Evolutionary conservation across 106 monocot genomes (phyloP).

Genomic region (Gastrodia elata): DNA sequence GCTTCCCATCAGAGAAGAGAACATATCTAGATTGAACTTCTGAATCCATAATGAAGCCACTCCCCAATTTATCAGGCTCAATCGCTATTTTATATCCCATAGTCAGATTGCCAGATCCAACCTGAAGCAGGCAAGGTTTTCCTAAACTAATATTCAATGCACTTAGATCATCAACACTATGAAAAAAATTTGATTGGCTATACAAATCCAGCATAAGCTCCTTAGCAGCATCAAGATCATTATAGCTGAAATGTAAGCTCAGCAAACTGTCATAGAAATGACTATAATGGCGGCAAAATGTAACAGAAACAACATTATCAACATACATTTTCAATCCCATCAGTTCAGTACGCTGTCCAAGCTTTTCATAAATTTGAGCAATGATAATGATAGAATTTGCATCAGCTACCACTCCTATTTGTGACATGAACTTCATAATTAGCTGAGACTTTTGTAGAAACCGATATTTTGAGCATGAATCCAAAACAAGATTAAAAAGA

Average conservation of each 20-base stretch:
- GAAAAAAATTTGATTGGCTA: slow-evolving; percentile 15
- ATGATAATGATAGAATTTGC: slow-evolving; percentile 48
- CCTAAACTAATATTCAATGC: slow-evolving; percentile 11
- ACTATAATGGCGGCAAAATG: slow-evolving; percentile 28
- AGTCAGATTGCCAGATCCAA: slow-evolving; percentile 70
- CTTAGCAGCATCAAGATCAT: slow-evolving; percentile 70
- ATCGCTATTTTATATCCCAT: slow-evolving; percentile 37
- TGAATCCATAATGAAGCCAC: slow-evolving; percentile 34
- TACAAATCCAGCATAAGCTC: slow-evolving; percentile 46
- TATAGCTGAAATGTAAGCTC: slow-evolving; percentile 75
- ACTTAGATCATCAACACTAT: neutral
- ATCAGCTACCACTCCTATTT: slow-evolving; percentile 47
- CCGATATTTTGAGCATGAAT: slow-evolving; percentile 40
- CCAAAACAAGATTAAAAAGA: slow-evolving; percentile 71
- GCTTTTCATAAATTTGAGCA: slow-evolving; percentile 49
- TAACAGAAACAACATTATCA: slow-evolving; percentile 21
- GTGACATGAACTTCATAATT: slow-evolving; percentile 53
- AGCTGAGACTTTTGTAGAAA: slow-evolving; percentile 41
- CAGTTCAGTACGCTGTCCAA: slow-evolving; percentile 56
- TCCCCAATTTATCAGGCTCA: slow-evolving; percentile 22
- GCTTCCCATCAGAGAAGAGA: slow-evolving; percentile 33
- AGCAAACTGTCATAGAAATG: slow-evolving; percentile 66
- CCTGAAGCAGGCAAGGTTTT: slow-evolving; percentile 29
- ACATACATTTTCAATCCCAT: slow-evolving; percentile 43
- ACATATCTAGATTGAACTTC: slow-evolving; percentile 22